Evolutionary conservation across 768 basidiomycete genomes (phyloP).

Genomic region (Leccinum arenicola): DNA sequence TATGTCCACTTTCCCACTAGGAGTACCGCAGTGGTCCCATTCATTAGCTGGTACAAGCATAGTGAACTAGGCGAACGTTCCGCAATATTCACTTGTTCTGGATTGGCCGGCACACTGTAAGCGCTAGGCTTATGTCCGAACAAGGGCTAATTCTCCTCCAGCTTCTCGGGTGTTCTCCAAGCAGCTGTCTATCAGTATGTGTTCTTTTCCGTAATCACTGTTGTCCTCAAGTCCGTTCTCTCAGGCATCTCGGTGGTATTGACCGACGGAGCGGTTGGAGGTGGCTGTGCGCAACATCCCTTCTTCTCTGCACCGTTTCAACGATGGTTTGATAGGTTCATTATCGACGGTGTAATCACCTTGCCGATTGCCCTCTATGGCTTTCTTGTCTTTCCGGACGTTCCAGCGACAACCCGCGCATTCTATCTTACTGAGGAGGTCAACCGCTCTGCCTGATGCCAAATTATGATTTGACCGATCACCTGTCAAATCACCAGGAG

Average conservation of each 20-base stretch:
- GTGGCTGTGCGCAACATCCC: slow-evolving; percentile 46
- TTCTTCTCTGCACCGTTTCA: not conserved
- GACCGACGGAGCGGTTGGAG: slow-evolving; percentile 63
- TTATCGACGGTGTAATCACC: slow-evolving; percentile 70
- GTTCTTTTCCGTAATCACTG: not conserved
- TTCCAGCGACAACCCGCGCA: slow-evolving; percentile 59
- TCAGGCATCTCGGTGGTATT: slow-evolving; percentile 47
- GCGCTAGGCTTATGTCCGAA: slow-evolving; percentile 4
- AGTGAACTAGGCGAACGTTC: slow-evolving; percentile 70
- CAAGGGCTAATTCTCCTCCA: slow-evolving; percentile 18
- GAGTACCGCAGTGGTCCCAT: not conserved
- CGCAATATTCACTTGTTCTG: slow-evolving; percentile 68
- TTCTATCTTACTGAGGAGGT: slow-evolving; percentile 64
- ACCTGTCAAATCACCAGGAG: slow-evolving; percentile 39
- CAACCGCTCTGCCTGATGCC: slow-evolving; percentile 10
- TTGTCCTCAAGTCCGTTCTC: not conserved
- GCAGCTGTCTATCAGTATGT: slow-evolving; percentile 58
- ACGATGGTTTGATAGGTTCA: slow-evolving; percentile 41
- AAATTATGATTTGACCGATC: not conserved
- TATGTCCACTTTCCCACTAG: slow-evolving; percentile 31
- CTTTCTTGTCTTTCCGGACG: slow-evolving; percentile 70
- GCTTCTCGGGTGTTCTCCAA: slow-evolving; percentile 66
- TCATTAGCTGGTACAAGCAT: slow-evolving; percentile 62
- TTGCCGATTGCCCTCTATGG: slow-evolving; percentile 71
- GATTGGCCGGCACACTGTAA: slow-evolving; percentile 59